Evolutionary conservation across 805 yeast genomes (phyloP), one percentile per base, ranked within the genome.

Genomic region (Candida anglica): DNA sequence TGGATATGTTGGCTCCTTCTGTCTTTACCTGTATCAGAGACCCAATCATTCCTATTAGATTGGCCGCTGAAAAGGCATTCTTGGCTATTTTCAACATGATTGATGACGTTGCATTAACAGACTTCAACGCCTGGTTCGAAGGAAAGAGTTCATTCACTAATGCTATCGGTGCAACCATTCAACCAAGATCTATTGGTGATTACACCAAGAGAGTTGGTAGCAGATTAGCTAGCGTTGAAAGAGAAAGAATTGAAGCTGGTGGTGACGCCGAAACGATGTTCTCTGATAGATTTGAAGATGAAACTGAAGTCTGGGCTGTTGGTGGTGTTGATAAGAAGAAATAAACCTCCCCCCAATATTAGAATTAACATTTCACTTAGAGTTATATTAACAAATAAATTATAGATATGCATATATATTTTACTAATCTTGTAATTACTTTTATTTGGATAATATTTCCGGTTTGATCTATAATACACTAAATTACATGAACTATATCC

Each of bases 21-120:
- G 79, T 88, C 2, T 91, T 91, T 55, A 65, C 81, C 0, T 81
- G 93, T 54, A 81, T 91, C 26, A 72, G 98, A 44, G 96, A 89
- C 50, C 71, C 80, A n/a, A 69, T 86, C 30, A 86, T 91, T 50
- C 97, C 98, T 4, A 81, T 91, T 46, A 89, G 88, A 50, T 69
- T 91, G 41, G 96, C 97, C 1, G 96, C 96, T 6, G 98, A 91
- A 56, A 86, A 86, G 63, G 88, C 94, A 1, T 88, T 74, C 56
- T 55, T 89, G 44, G 77, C 86, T 2, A 53, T 87, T 13, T 82
- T 88, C 59, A 68, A 73, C 30, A 64, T 91, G 46, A 81, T 85
- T 20, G 86, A 81, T 18, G 95, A 84, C 42, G 73, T 63, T 7
- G 63, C 68, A 15, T 53, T 73, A 61, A 56, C 41, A 1, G 53